A percentile compares a stretch with the other conserved stretches of the same genome.
These are phyloP conservation scores for Moricandia moricandioides DNA, from an alignment of 345 rosid genomes.

Conservation along the genomic window DNA sequence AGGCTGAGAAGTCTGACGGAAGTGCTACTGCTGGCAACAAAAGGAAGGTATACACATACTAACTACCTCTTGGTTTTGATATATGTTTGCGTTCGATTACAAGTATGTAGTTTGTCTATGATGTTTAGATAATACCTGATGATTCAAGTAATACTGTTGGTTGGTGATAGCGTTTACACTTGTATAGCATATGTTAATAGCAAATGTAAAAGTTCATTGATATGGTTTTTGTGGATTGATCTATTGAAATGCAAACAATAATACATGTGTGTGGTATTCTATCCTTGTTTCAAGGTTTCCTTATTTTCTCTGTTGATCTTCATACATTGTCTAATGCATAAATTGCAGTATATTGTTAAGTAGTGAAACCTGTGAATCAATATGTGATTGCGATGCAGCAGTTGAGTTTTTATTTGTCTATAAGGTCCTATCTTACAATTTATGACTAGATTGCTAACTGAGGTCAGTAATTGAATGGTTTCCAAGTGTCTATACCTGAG, in stretches of 20 bases:
- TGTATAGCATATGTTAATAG: not conserved
- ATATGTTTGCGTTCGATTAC: not conserved
- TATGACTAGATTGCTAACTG: too few species aligned
- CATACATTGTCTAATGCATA: not conserved
- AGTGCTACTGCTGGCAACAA: conserved; percentile 40
- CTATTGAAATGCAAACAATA: not conserved
- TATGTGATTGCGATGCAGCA: not conserved
- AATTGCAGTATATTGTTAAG: not conserved
- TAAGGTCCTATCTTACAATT: too few species aligned
- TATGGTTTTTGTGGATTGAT: not conserved
- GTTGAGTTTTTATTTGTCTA: not conserved
- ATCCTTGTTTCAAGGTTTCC: too few species aligned
- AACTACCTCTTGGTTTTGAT: not conserved
- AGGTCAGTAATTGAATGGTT: too few species aligned
- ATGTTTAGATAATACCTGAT: not conserved
- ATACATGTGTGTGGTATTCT: not conserved
- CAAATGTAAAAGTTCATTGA: not conserved
- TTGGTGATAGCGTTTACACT: not conserved
- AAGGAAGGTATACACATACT: conserved; percentile 49
- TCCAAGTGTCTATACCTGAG: not conserved
- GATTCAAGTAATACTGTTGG: not conserved
- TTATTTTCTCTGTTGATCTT: not conserved
- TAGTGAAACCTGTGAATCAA: not conserved
- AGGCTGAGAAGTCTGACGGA: conserved; percentile 80
- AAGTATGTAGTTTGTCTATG: not conserved